Base-by-base conservation (phyloP, 2,329 filamentous ascomycete genomes). In the Dactylellina parvicollis region DNA sequence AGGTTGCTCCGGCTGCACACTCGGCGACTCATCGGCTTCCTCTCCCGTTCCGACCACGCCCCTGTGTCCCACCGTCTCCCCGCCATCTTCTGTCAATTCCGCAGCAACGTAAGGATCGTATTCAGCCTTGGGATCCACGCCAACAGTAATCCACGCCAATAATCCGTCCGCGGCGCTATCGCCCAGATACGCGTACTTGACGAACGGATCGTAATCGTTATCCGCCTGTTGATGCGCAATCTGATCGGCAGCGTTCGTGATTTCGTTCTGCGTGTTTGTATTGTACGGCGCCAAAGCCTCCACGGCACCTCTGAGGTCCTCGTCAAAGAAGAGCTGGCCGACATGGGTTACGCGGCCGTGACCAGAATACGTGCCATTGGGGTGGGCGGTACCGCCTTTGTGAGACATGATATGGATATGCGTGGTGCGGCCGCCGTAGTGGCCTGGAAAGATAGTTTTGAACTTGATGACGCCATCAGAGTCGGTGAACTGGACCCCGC, bases 261-360 rank as follows among this genome's bases (percentile, higher is more conserved):
- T 87, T 18, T 85, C 61, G 0, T 75, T 56, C 70, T 85, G 81
- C 0, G 80, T 82, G 79, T 86, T 86, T 64, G 79, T 78, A 3
- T 71, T 79, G 79, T 86, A 86, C 0, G 85, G 84, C 0, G 78
- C 69, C 0, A 80, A 81, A 8, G 79, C 78, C 73, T 87, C 84
- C 61, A 89, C 85, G 38, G 81, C 75, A 24, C 77, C 76, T 75
- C 86, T 83, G 8, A 90, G 83, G 74, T 82, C 81, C 78, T 89
- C 85, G 78, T 90, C 86, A 64, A 87, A 87, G 83, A 87, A 90
- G 55, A 88, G 78, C 78, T 90, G 88, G 16, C 88, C 87, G 38
- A 89, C 83, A 80, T 90, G 87, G 5, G 85, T 83, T 66, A 86
- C 83, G 55, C 80, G 82, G 14, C 82, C 82, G 71, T 82, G 84